Percentiles rank a stretch among this genome's conserved stretches.
Evolutionary conservation across 306 rosid species (phyloP).

Genomic region (Dicorynia guianensis): DNA sequence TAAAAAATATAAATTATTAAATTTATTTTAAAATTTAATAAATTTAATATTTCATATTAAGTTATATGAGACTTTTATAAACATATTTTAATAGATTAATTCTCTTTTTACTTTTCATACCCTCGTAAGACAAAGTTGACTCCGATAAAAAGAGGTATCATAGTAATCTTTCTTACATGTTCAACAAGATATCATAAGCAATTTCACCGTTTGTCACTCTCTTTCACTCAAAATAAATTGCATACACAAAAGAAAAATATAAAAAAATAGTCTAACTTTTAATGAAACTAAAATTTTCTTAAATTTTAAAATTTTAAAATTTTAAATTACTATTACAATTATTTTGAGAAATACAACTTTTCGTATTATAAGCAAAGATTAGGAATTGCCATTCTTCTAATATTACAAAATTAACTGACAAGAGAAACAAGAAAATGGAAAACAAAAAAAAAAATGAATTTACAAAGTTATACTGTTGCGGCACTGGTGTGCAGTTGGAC

Average conservation of each 20-base stretch:
- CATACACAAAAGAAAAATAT: neutral
- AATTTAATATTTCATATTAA: too few relatives aligned
- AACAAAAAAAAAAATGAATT: neutral
- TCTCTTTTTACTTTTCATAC: too few relatives aligned
- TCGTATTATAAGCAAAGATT: neutral
- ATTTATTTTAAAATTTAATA: too few relatives aligned
- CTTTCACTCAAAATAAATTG: neutral
- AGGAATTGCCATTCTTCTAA: neutral
- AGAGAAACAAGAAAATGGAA: neutral
- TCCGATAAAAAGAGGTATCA: too few relatives aligned
- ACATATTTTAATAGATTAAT: too few relatives aligned
- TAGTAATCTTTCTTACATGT: neutral
- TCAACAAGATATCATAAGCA: neutral
- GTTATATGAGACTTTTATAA: too few relatives aligned
- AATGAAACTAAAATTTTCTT: too few relatives aligned
- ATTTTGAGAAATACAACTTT: too few relatives aligned
- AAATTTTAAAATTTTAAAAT: too few relatives aligned
- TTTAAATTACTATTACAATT: too few relatives aligned
- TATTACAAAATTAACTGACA: neutral
- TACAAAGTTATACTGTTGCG: slow-evolving; percentile 38
- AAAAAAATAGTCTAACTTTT: neutral
- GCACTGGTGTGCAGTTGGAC: slow-evolving; percentile 63
- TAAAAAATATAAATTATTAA: too few relatives aligned
- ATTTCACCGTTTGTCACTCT: neutral
- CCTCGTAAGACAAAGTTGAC: too few relatives aligned